A percentile compares a stretch with the other conserved stretches of the same genome.
phyloP scores from a whole-genome alignment of 768 basidiomycete species.

The Suillus subluteus region DNA sequence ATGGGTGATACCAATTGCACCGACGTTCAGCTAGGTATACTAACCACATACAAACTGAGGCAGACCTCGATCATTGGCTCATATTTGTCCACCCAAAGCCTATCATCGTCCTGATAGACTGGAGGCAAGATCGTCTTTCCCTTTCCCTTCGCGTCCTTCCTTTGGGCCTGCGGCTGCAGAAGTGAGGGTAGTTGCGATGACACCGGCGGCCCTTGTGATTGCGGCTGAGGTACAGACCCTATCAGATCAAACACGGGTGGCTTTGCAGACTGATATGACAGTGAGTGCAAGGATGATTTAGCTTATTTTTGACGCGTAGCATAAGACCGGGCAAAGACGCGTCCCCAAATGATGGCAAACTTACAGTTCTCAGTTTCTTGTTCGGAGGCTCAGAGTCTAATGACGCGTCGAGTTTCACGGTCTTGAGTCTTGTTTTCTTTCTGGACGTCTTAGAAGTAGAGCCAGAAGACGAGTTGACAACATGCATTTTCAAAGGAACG shows the following conservation, averaged over 20 bases:
- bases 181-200: slow-evolving; percentile 9
- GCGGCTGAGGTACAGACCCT: slow-evolving; percentile 15
- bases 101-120: slow-evolving; percentile 34
- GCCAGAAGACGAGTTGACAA: background rate
- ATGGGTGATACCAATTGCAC: background rate
- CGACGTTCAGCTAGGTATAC: slow-evolving; percentile 2
- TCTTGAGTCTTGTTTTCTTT: slow-evolving; percentile 24
- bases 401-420: slow-evolving; percentile 25
- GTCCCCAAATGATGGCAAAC: slow-evolving; percentile 5
- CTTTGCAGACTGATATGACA: slow-evolving; percentile 17
- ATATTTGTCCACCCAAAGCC: slow-evolving; percentile 67
- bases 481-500: background rate
- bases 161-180: slow-evolving; percentile 8
- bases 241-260: slow-evolving; percentile 28
- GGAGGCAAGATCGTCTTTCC: slow-evolving; percentile 14
- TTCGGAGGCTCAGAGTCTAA: slow-evolving; percentile 19
- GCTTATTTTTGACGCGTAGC: background rate
- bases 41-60: slow-evolving; percentile 13
- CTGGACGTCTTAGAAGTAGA: background rate
- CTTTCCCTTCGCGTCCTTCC: slow-evolving; percentile 30
- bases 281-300: slow-evolving; percentile 1
- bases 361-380: slow-evolving; percentile 23
- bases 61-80: slow-evolving; percentile 61
- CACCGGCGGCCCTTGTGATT: slow-evolving; percentile 10
- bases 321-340: background rate